Evolutionary conservation across 257 asterid species (phyloP).

Genomic region (Solanum gandarillasii): DNA sequence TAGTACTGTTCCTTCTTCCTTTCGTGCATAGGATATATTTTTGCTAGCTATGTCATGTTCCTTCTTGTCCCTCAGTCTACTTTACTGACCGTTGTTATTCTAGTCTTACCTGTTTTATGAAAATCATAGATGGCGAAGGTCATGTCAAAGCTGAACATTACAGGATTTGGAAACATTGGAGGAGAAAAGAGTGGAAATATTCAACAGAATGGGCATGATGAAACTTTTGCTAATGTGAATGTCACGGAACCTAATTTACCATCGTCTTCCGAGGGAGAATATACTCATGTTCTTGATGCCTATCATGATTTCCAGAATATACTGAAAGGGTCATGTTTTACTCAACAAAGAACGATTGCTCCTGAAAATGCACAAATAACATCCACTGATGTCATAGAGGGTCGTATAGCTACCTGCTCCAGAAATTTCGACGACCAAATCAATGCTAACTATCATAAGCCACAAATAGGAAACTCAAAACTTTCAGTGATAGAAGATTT

Average conservation of each 20-base stretch:
- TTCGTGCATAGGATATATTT: background rate
- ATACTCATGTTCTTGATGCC: background rate
- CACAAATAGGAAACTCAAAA: background rate
- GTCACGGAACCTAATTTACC: slow-evolving; percentile 2
- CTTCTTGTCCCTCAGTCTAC: slow-evolving; percentile 19
- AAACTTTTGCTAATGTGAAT: slow-evolving; percentile 9
- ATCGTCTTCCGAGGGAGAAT: background rate
- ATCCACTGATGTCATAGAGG: background rate
- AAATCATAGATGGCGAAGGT: slow-evolving; percentile 32
- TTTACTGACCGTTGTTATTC: background rate
- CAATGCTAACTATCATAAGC: background rate
- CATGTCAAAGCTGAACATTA: slow-evolving; percentile 35
- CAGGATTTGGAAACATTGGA: slow-evolving; percentile 19
- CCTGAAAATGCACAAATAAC: background rate
- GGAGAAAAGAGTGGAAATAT: slow-evolving; percentile 12
- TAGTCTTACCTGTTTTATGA: background rate
- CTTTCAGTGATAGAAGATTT: background rate
- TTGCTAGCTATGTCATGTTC: background rate
- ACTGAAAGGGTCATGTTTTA: background rate
- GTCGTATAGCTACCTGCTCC: background rate
- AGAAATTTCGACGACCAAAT: background rate
- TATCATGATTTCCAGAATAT: background rate
- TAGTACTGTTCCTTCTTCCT: slow-evolving; percentile 10
- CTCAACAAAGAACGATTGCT: background rate
- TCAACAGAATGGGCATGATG: slow-evolving; percentile 13